phyloP scores from a whole-genome alignment of 2,329 filamentous ascomycete species.

The Colletotrichum siamense region DNA sequence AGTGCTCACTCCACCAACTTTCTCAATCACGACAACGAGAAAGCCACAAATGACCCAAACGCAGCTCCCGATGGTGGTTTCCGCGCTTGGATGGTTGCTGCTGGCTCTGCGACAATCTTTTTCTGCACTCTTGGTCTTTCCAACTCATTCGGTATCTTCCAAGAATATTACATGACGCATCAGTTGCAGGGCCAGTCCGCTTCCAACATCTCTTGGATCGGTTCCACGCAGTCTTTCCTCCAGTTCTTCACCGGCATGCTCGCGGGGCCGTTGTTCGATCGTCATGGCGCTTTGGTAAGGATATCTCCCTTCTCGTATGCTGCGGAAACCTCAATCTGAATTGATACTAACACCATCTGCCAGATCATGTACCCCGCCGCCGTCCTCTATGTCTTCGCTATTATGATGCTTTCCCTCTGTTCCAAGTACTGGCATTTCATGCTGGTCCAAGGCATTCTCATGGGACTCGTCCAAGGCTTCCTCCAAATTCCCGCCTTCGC shows the following conservation, averaged over 20 bases:
- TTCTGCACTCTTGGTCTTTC: slow-evolving; percentile 38
- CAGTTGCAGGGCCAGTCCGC: slow-evolving; percentile 29
- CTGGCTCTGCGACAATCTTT: slow-evolving; percentile 27
- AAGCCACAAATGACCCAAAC: background rate
- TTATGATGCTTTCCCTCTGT: slow-evolving; percentile 51
- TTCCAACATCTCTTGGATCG: slow-evolving; percentile 40
- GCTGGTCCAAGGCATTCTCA: slow-evolving; percentile 52
- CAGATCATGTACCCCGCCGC: slow-evolving; percentile 32
- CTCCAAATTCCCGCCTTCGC: slow-evolving; percentile 50
- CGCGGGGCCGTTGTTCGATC: slow-evolving; percentile 40
- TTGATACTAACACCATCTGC: background rate
- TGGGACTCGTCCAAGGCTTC: slow-evolving; percentile 45
- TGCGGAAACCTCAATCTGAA: background rate
- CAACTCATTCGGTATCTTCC: slow-evolving; percentile 43
- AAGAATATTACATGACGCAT: slow-evolving; percentile 35
- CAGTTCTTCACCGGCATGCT: slow-evolving; percentile 32
- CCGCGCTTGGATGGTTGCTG: slow-evolving; percentile 33
- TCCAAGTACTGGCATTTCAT: slow-evolving; percentile 57
- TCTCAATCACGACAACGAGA: background rate
- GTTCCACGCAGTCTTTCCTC: slow-evolving; percentile 34
- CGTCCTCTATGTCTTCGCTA: slow-evolving; percentile 36
- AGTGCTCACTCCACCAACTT: background rate
- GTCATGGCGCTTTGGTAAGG: slow-evolving; percentile 40
- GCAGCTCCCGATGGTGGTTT: slow-evolving; percentile 27
- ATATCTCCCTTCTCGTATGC: background rate